Evolutionary conservation across 768 basidiomycete species (phyloP).

Genomic region (Phylloporus arenicola): DNA sequence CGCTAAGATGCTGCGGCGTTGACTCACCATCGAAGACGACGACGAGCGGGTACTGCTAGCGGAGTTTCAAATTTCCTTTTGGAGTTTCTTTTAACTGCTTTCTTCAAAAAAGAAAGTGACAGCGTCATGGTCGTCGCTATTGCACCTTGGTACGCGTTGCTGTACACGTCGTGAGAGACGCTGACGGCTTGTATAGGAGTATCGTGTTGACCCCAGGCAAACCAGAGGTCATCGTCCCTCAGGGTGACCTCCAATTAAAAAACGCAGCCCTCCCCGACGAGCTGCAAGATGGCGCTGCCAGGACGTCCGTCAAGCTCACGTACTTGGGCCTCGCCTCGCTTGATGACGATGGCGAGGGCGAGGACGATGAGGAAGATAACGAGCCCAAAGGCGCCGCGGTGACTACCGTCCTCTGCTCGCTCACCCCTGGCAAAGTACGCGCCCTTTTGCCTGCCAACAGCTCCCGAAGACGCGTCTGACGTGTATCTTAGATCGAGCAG

Average conservation of each 20-base stretch:
- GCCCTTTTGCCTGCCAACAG: background rate
- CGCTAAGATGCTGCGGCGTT: background rate
- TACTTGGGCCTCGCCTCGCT: slow-evolving; percentile 38
- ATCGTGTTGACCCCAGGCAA: slow-evolving; percentile 53
- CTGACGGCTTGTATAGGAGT: slow-evolving; percentile 45
- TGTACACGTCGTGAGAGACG: slow-evolving; percentile 3
- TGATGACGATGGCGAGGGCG: slow-evolving; percentile 41
- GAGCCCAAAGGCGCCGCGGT: slow-evolving; percentile 34
- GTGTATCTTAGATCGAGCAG: slow-evolving; percentile 63
- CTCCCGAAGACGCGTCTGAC: slow-evolving; percentile 8
- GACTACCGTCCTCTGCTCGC: slow-evolving; percentile 65
- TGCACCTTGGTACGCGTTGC: slow-evolving; percentile 55
- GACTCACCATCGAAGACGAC: slow-evolving; percentile 45
- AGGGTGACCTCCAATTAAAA: slow-evolving; percentile 70
- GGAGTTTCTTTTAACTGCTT: background rate
- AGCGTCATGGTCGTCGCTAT: slow-evolving; percentile 53
- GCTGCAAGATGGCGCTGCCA: slow-evolving; percentile 52
- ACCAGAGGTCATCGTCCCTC: slow-evolving; percentile 50
- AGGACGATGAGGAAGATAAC: slow-evolving; percentile 41
- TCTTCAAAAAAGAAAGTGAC: slow-evolving; percentile 4
- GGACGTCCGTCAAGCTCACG: slow-evolving; percentile 64
- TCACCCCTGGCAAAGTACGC: slow-evolving; percentile 76
- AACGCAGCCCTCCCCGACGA: slow-evolving; percentile 77
- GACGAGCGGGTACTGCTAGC: slow-evolving; percentile 19
- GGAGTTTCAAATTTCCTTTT: slow-evolving; percentile 40